Base-by-base conservation (phyloP, 768 basidiomycete species). In the Mycena indigotica region DNA sequence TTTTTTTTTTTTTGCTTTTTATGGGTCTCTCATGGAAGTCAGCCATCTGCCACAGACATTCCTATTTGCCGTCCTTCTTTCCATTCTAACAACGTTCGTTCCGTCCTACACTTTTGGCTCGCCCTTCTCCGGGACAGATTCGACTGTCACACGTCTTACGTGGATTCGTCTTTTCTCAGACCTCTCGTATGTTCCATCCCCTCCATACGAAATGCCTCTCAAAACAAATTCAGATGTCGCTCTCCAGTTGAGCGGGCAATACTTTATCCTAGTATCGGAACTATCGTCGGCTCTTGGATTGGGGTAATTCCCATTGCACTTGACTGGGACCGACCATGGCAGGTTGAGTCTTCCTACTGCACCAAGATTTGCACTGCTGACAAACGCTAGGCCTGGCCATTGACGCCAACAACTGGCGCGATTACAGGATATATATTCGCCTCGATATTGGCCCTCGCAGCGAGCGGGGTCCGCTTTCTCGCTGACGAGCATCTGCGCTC, bases 261-360 rank as follows among this genome's bases (percentile, higher is more conserved):
- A 21, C 82, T 95, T 17, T 94, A 91, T 65, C 92, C 96, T 16
- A 82, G 83, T 12, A 66, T 88, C 24, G 92, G 92, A 38, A 76
- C 90, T 0, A 62, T 89, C 40, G 26, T 87, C 19, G 96, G 95
- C 4, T 79, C 82, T 41, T 97, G 94, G 95, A 30, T 81, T 15
- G 95, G 94, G 16, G 84, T 82, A 10, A 77, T 95, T 45, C 91
- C 93, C 2, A 87, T 95, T 45, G 90, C 93, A 0, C 84, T 98
- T 17, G 96, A 98, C 73, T 98, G 96, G 96, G 95, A 95, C 67
- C 82, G 93, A 32, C 93, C 95, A 5, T 98, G 95, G 95, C 96
- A 98, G 88, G 94, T 91, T 52, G n/a, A 55, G 84, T 74, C 12
- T 32, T 17, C 32, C 26, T 56, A 35, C 51, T 16, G 52, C 13